These are phyloP conservation scores for Cystobasidiaceae sp. DNA, from an alignment of 1,284 basidiomycete species.

Conservation along the genomic window DNA sequence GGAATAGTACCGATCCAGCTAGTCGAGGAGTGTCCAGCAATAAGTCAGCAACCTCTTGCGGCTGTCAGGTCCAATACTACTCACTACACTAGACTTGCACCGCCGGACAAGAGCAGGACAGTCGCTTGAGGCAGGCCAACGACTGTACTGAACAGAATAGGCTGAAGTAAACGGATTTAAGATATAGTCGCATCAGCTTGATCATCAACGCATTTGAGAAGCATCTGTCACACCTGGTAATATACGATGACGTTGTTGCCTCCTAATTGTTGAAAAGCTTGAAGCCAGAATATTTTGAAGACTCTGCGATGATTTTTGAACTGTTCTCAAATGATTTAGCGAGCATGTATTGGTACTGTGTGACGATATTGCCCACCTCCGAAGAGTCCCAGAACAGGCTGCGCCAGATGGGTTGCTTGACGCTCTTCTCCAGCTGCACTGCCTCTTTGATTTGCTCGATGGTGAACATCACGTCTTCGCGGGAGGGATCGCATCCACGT, in stretches of 20 bases:
- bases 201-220: too few relatives aligned
- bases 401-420: conserved; percentile 16
- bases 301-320: conserved; percentile 9
- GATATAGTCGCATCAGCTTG: too few relatives aligned
- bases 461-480: not conserved
- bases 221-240: too few relatives aligned
- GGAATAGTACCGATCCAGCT: conserved; percentile 20
- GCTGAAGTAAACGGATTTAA: too few relatives aligned
- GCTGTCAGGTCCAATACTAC: too few relatives aligned
- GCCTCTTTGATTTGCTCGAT: conserved; percentile 3
- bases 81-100: conserved; percentile 15
- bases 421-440: conserved; percentile 13
- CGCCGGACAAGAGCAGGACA: not conserved
- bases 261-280: conserved; percentile 22
- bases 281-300: conserved; percentile 17
- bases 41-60: not conserved
- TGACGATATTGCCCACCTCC: not conserved
- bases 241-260: conserved; percentile 27
- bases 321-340: not conserved
- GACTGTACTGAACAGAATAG: conserved; percentile 12
- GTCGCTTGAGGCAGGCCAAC: conserved; percentile 3
- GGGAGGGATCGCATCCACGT: not conserved
- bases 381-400: conserved; percentile 20
- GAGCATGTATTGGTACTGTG: not conserved
- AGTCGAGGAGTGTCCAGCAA: not conserved